Evolutionary conservation across 2,329 filamentous ascomycete species (phyloP), one percentile per base, ranked within the genome.

Genomic region (Fusarium sp.): DNA sequence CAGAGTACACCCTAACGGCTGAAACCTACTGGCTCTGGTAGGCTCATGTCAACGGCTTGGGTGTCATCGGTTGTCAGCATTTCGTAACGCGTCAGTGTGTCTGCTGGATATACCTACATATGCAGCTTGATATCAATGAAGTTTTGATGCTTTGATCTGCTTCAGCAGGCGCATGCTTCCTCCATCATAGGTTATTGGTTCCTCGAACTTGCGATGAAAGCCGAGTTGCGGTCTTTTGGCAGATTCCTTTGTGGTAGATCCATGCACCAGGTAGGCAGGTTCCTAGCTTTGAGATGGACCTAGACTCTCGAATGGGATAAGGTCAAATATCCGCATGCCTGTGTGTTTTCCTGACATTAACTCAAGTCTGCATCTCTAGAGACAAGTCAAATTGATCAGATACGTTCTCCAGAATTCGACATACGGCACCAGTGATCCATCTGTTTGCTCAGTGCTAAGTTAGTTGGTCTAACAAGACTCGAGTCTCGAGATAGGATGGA

Each of bases 1-100:
- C 61, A 70, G 65, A 38, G 55, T 60, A 57, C 51, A 48, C 61
- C 44, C 53, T 33, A 73, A 73, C 57, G 70, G 70, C 70, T 63
- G 41, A 71, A 73, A 57, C 57, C 48, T 62, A 65, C 41, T 45
- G 50, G 61, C 15, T 26, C 35, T 61, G 14, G 69, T 60, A 62
- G 65, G 54, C 65, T 65, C 66, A 67, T 71, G 53, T 59, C 48
- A 59, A 54, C 70, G 53, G 44, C 51, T 63, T 73, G 53, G 31
- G 44, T 73, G 61, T 68, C 70, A 71, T 71, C 58, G 59, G 51
- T 48, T 71, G 70, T 71, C 70, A 71, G 70, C 61, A 73, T 61
- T 54, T 57, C 69, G 56, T 59, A 71, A 71, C 62, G 26, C 26
- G 26, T 59, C 26, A 38, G 48, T 56, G 48, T 57, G 30, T 39